A percentile compares a stretch with the other conserved stretches of the same genome.
Conservation (phyloP, 306 rosid species). For the Pyrus communis region DNA sequence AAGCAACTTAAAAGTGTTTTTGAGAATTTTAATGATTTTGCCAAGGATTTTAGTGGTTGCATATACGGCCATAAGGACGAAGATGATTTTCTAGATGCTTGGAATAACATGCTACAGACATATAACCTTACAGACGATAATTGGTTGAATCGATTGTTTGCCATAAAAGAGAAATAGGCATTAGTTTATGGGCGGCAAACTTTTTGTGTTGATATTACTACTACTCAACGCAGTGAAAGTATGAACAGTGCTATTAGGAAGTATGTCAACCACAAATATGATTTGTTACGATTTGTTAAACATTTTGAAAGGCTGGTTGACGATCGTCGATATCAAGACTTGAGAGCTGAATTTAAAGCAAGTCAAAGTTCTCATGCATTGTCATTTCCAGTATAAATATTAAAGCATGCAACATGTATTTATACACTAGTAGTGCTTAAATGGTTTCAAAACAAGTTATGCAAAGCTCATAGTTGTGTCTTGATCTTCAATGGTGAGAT, state of each 20-base stretch:
- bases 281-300: background rate
- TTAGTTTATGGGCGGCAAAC: background rate
- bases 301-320: background rate
- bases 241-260: background rate
- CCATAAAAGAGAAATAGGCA: background rate
- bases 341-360: background rate
- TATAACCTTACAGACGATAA: background rate
- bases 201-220: background rate
- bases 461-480: background rate
- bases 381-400: background rate
- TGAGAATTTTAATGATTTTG: background rate
- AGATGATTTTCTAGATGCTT: background rate
- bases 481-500: background rate
- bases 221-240: background rate
- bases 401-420: background rate
- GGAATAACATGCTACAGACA: background rate
- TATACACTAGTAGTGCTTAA: background rate
- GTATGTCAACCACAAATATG: background rate
- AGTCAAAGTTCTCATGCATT: background rate
- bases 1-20: background rate
- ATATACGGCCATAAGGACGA: background rate
- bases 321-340: background rate
- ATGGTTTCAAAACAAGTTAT: background rate
- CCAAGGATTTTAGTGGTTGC: background rate
- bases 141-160: background rate